Conservation (phyloP, 441 rosid species). For the Brassica hybrid region DNA sequence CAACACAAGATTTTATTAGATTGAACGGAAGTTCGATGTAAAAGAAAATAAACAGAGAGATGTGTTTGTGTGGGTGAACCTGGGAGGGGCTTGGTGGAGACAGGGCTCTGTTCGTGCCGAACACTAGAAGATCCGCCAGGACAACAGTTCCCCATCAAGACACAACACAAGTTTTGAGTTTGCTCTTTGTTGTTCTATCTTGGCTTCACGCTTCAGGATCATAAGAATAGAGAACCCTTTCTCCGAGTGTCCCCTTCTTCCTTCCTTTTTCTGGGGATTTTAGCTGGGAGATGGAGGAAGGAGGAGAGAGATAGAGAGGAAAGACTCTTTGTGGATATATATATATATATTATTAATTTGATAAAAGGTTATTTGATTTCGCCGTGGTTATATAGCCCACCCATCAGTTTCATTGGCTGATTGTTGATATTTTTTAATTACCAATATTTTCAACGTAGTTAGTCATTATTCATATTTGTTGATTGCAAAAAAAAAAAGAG, state of each 20-base stretch:
- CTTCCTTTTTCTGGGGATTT: conserved; percentile 10
- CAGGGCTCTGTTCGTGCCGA: conserved; percentile 41
- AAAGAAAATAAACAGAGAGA: neutral
- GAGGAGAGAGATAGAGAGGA: conserved; percentile 33
- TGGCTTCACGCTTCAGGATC: conserved; percentile 6
- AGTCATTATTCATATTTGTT: conserved; percentile 12
- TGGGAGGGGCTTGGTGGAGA: conserved; percentile 43
- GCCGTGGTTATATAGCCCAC: conserved; percentile 21
- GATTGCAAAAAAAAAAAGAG: neutral
- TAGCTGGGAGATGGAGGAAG: conserved; percentile 17
- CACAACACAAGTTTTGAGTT: conserved; percentile 21
- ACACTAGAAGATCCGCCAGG: conserved; percentile 48
- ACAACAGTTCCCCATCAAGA: conserved; percentile 70
- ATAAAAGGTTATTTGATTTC: conserved; percentile 20
- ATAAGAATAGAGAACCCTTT: conserved; percentile 13
- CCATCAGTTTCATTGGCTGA: neutral
- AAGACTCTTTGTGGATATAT: conserved; percentile 22
- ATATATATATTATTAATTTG: neutral
- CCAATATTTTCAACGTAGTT: neutral
- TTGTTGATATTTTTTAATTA: neutral
- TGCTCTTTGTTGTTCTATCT: neutral
- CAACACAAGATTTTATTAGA: neutral
- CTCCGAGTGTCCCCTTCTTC: neutral
- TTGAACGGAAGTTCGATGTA: neutral
- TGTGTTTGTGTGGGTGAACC: conserved; percentile 35